Conservation (phyloP, 164 flowering plant genomes). For the Vitis vinifera region ASM3070453v1 NC_081812.1:5535501-5536000, state of each 20-base stretch:
- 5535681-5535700: background rate
- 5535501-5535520: too few relatives aligned
- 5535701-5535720: slow-evolving; percentile 1
- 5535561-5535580: too few relatives aligned
- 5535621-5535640: slow-evolving; percentile 19
- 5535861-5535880: too few relatives aligned
- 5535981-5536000: too few relatives aligned
- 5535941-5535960: background rate
- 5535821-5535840: too few relatives aligned
- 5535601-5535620: slow-evolving; percentile 12
- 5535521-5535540: too few relatives aligned
- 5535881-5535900: too few relatives aligned
- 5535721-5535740: background rate
- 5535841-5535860: too few relatives aligned
- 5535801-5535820: too few relatives aligned
- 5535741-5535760: background rate
- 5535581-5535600: background rate
- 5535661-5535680: background rate
- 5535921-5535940: background rate
- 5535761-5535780: background rate
- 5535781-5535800: background rate
- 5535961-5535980: too few relatives aligned
- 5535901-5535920: background rate
- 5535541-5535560: too few relatives aligned
- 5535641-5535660: background rate